Conservation (phyloP, 495 filamentous ascomycete species). For the Penicillium coprophilum region DNA sequence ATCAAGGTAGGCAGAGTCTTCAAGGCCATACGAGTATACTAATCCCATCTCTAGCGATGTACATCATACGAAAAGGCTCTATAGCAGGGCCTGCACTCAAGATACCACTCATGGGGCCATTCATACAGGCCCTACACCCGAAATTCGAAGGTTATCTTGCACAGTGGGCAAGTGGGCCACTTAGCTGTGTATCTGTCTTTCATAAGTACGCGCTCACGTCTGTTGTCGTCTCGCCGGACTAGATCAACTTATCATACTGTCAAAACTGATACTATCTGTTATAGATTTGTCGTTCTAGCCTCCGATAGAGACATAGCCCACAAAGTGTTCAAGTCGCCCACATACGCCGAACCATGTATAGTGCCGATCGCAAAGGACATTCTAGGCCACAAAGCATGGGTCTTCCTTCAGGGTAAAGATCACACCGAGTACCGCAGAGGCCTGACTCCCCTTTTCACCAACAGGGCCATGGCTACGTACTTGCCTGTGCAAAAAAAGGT, state of each 20-base stretch:
- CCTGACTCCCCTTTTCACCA: conserved; percentile 86
- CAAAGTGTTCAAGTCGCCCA: conserved; percentile 90
- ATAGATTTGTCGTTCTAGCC: conserved; percentile 89
- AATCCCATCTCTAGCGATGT: conserved; percentile 58
- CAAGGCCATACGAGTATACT: not conserved
- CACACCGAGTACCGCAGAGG: conserved; percentile 93
- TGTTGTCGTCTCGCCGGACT: not conserved
- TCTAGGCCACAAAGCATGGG: conserved; percentile 83
- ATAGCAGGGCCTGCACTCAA: conserved; percentile 80
- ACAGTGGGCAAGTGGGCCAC: conserved; percentile 81
- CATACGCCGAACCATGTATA: conserved; percentile 85
- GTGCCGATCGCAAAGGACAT: conserved; percentile 90
- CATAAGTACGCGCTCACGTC: conserved; percentile 69
- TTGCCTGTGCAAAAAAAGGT: conserved; percentile 85
- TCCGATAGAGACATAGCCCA: conserved; percentile 88
- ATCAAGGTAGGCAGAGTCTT: conserved; percentile 28
- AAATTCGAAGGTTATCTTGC: conserved; percentile 78
- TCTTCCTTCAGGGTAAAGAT: conserved; percentile 85
- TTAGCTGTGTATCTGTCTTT: conserved; percentile 94
- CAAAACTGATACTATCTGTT: conserved; percentile 3
- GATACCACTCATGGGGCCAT: conserved; percentile 87
- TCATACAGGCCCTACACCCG: conserved; percentile 80
- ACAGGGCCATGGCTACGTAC: conserved; percentile 78
- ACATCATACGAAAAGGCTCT: conserved; percentile 75
- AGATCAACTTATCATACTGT: not conserved